phyloP scores from a whole-genome alignment of 2,329 filamentous ascomycete genomes.

The Cercospora sojina region DNA sequence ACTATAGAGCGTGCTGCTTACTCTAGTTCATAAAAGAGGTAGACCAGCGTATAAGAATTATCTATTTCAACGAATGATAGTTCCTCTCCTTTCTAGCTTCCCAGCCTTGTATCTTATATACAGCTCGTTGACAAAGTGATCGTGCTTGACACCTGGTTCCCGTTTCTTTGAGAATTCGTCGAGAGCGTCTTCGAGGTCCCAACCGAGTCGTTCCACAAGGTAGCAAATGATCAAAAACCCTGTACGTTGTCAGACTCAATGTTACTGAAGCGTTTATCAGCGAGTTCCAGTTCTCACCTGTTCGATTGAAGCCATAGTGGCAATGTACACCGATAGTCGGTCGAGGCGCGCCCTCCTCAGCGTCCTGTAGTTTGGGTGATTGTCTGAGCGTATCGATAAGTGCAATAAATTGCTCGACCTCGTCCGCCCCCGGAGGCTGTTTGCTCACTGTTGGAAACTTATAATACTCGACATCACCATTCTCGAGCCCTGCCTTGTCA shows the following conservation, averaged over 20 bases:
- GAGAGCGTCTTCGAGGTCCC: constrained; percentile 71
- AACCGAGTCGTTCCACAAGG: constrained; percentile 76
- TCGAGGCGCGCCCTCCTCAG: constrained; percentile 39
- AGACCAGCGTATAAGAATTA: too few species aligned
- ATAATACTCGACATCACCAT: constrained; percentile 54
- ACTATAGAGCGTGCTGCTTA: too few species aligned
- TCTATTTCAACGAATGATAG: constrained; percentile 10
- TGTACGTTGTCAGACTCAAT: constrained; percentile 53
- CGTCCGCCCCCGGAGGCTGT: constrained; percentile 68
- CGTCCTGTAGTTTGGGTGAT: constrained; percentile 37
- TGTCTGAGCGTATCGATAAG: constrained; percentile 53
- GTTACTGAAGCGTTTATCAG: neutral
- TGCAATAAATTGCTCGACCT: constrained; percentile 59
- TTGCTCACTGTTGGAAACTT: constrained; percentile 94
- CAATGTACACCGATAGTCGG: constrained; percentile 77
- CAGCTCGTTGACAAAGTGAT: constrained; percentile 76
- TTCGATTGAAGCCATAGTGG: constrained; percentile 84
- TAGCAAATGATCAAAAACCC: constrained; percentile 90
- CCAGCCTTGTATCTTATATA: constrained; percentile 16
- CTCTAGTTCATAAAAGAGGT: too few species aligned
- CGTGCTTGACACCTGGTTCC: constrained; percentile 82
- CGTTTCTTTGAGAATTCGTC: constrained; percentile 70
- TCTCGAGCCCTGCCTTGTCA: constrained; percentile 59
- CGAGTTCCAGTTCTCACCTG: neutral
- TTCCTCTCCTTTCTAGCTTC: constrained; percentile 25